Base-by-base conservation (phyloP, 2,329 filamentous ascomycete genomes). In the Neophaeococcomyces mojaviensis region DNA sequence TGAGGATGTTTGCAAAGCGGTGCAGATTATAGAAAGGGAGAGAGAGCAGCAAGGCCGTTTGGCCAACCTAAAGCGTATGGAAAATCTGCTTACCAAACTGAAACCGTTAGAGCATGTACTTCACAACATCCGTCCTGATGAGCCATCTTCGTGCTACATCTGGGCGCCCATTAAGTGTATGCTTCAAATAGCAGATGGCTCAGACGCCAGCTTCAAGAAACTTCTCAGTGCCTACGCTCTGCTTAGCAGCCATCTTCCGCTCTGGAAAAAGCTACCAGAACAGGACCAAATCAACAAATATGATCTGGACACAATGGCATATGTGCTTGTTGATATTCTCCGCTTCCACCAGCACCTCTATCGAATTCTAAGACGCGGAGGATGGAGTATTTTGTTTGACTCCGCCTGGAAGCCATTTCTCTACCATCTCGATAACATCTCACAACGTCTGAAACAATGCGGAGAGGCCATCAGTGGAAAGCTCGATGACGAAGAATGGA, bases 311-410 rank as follows among this genome's bases (percentile, higher is more conserved):
- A 61, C 65, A 0, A 48, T 74, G 0, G 68, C 66, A 0, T 46
- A 68, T 0, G 69, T 72, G 22, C 75, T 75, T 33, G 55, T 63
- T 1, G 69, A 75, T n/a, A 72, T 76, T 16, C 58, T 75, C 0
- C 48, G 66, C 9, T 75, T 75, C 30, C 72, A 76, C 39, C 64
- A 64, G 16, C 39, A 65, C 2, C 69, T 70, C 0, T 74, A 76
- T 46, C 64, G 64, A 10, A 72, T 73, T 33, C 61, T 75, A n/a
- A 57, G 61, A 9, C 26, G 35, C n/a, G 10, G 13, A n/a, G 33
- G 33, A 15, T 15, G 18, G 33, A 35, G n/a, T n/a, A 15, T 35
- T 13, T 15, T 15, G n/a, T 35, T 35, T 15, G n/a, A 35, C n/a
- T 15, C 33, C n/a, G 61, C 51, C 9, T 62, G 59, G 60, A 57